These are phyloP conservation scores for Striga asiatica DNA, from an alignment of 257 asterid genomes.

Conservation along the genomic window DNA sequence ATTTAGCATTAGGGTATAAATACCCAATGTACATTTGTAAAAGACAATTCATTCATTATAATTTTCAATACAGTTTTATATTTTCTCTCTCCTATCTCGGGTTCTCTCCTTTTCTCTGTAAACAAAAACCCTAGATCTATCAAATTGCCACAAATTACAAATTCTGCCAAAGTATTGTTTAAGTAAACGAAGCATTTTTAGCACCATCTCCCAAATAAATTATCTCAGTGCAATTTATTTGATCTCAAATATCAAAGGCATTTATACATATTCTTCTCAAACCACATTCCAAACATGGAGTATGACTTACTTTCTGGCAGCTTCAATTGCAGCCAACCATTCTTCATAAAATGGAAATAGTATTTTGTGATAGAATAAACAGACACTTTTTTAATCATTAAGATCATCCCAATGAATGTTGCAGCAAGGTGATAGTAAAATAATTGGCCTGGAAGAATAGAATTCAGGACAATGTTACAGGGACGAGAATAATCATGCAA, in stretches of 20 bases:
- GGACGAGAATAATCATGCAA: conserved; percentile 10
- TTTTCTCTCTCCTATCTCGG: no score
- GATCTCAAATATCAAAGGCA: not conserved
- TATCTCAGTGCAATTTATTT: conserved; percentile 8
- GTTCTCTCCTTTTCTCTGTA: no score
- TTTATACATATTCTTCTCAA: not conserved
- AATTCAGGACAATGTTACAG: conserved; percentile 10
- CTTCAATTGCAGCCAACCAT: conserved; percentile 95
- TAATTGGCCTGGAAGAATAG: not conserved
- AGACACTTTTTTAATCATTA: conserved; percentile 18
- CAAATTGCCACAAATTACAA: no score
- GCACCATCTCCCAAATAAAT: conserved; percentile 1
- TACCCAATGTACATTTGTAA: no score
- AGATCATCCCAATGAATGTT: conserved; percentile 22
- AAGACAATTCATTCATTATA: no score
- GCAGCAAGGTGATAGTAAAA: conserved; percentile 27
- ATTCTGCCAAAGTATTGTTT: not conserved
- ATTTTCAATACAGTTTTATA: no score
- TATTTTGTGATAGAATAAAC: conserved; percentile 42
- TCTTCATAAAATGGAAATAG: conserved; percentile 92
- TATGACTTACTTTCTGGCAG: conserved; percentile 86
- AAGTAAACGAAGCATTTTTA: not conserved
- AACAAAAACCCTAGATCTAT: no score
- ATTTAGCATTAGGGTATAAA: no score
- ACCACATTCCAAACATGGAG: conserved; percentile 1